phyloP scores from a whole-genome alignment of 139 green algal species.

The Tetraselmis striata region DNA sequence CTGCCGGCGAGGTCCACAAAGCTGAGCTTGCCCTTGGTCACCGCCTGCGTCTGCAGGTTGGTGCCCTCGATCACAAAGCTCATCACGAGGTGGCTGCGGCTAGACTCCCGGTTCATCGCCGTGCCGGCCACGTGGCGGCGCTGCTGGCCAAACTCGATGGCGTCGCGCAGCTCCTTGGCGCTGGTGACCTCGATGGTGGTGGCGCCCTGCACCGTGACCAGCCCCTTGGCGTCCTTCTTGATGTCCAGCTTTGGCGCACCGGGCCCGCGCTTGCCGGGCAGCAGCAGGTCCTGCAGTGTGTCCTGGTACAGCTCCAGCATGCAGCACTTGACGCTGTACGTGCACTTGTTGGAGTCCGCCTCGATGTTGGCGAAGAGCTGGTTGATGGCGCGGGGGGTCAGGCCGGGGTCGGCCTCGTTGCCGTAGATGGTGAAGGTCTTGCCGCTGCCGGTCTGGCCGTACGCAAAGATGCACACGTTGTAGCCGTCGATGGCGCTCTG shows the following conservation, averaged over 20 bases:
- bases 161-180: slow-evolving; percentile 48
- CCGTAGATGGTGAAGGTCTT: slow-evolving; percentile 94
- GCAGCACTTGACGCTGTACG: slow-evolving; percentile 72
- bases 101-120: slow-evolving; percentile 85
- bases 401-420: slow-evolving; percentile 51
- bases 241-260: slow-evolving; percentile 83
- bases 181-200: slow-evolving; percentile 49
- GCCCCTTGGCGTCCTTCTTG: slow-evolving; percentile 94
- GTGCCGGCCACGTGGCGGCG: slow-evolving; percentile 36
- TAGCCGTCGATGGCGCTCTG: slow-evolving; percentile 85
- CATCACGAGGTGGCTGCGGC: slow-evolving; percentile 90
- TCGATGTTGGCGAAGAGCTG: slow-evolving; percentile 84
- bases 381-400: slow-evolving; percentile 78
- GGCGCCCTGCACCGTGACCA: slow-evolving; percentile 84
- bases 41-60: slow-evolving; percentile 89
- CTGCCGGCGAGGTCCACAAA: slow-evolving; percentile 94
- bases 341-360: slow-evolving; percentile 69
- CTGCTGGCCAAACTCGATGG: slow-evolving; percentile 45
- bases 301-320: slow-evolving; percentile 98
- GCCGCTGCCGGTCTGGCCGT: slow-evolving; percentile 67
- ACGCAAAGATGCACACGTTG: slow-evolving; percentile 69
- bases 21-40: slow-evolving; percentile 83
- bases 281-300: slow-evolving; percentile 76
- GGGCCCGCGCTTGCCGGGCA: slow-evolving; percentile 14
- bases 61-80: slow-evolving; percentile 83